These are phyloP conservation scores for Aspergillus nanangensis DNA, from an alignment of 495 filamentous ascomycete species.

Conservation along the genomic window DNA sequence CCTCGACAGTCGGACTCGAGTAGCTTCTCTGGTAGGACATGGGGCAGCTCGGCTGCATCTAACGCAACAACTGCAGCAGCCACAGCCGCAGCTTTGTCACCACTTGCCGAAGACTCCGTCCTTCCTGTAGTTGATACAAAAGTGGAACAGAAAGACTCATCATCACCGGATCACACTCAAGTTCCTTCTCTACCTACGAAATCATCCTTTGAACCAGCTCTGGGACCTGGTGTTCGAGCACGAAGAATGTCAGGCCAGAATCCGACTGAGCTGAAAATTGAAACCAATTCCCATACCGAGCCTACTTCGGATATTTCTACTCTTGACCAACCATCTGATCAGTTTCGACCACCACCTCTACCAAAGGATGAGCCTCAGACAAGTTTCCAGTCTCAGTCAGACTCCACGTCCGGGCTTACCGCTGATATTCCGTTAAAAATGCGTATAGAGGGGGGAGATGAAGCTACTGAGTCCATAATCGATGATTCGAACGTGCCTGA, in stretches of 20 bases:
- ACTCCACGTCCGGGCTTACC: conserved; percentile 15
- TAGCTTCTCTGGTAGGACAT: conserved; percentile 75
- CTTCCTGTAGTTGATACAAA: conserved; percentile 25
- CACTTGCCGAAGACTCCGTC: conserved; percentile 63
- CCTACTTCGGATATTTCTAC: conserved; percentile 36
- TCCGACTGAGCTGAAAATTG: conserved; percentile 81
- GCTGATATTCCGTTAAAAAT: conserved; percentile 17
- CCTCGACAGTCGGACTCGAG: conserved; percentile 89
- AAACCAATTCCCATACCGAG: conserved; percentile 57
- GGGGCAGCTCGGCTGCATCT: conserved; percentile 81
- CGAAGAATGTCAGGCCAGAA: conserved; percentile 78
- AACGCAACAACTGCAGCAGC: conserved; percentile 65
- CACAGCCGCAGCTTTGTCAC: conserved; percentile 67
- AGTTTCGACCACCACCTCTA: conserved; percentile 20
- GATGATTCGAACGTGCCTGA: conserved; percentile 23
- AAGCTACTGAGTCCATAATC: conserved; percentile 27
- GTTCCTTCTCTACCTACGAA: not conserved
- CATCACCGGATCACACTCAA: conserved; percentile 24
- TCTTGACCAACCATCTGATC: conserved; percentile 33
- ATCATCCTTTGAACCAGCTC: conserved; percentile 28
- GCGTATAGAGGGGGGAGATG: conserved; percentile 25
- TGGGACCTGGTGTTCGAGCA: conserved; percentile 61
- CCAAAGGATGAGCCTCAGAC: conserved; percentile 24
- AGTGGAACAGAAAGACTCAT: conserved; percentile 23
- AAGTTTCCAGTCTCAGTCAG: conserved; percentile 16